Percentiles rank a stretch among this genome's conserved stretches.
phyloP scores from a whole-genome alignment of 257 asterid species.

The Leonotis leonurus region DNA sequence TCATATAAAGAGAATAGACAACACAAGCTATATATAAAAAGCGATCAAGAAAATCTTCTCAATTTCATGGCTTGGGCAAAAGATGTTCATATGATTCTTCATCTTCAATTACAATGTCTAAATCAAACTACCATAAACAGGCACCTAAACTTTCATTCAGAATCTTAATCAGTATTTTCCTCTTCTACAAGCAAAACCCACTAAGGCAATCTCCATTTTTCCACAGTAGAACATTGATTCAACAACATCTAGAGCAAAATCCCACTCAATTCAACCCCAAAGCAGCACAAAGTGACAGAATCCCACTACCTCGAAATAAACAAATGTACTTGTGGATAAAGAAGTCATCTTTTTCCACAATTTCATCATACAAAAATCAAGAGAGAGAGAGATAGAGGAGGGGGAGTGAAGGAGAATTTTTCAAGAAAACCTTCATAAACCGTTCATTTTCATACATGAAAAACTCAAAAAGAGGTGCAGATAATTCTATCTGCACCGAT shows the following conservation, averaged over 20 bases:
- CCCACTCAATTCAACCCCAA: background rate
- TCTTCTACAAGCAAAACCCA: slow-evolving; percentile 4
- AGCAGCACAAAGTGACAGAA: background rate
- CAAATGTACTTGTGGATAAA: background rate
- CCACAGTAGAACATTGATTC: background rate
- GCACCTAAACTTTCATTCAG: background rate
- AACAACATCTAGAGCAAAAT: background rate
- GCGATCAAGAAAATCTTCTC: background rate
- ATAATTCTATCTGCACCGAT: background rate
- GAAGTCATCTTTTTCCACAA: background rate
- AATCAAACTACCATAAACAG: no score
- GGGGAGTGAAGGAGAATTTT: background rate
- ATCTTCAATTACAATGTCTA: background rate
- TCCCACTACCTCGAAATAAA: background rate
- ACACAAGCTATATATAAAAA: no score
- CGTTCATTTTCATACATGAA: background rate
- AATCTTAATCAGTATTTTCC: background rate
- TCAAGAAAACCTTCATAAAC: background rate
- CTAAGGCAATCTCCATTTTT: background rate
- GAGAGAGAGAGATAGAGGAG: background rate
- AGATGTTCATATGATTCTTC: background rate
- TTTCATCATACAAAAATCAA: background rate
- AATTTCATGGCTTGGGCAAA: background rate
- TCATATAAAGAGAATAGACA: background rate
- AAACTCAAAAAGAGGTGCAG: background rate